Conservation (phyloP, 2,329 filamentous ascomycete genomes). For the Cladophialophora bantiana region DNA sequence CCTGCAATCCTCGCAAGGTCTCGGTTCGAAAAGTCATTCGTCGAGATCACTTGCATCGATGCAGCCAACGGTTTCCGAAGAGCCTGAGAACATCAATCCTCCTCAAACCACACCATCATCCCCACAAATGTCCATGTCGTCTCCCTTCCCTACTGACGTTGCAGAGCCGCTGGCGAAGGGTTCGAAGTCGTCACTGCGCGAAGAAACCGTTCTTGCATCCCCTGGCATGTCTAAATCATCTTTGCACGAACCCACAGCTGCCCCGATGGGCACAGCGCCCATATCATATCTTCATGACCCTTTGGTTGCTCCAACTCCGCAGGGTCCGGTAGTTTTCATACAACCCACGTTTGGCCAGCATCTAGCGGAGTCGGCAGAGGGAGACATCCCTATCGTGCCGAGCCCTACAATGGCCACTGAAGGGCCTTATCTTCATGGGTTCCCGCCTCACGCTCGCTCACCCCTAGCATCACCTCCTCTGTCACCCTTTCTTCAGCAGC, state of each 20-base stretch:
- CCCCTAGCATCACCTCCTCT: constrained; percentile 31
- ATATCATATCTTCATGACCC: constrained; percentile 3
- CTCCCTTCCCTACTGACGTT: not conserved
- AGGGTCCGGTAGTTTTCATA: constrained; percentile 19
- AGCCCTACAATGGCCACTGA: constrained; percentile 29
- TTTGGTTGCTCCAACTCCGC: not conserved
- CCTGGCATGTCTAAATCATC: constrained; percentile 11
- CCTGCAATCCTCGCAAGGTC: not conserved
- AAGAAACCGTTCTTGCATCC: not conserved
- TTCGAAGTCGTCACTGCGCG: constrained; percentile 9
- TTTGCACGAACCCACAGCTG: constrained; percentile 8
- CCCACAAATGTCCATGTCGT: constrained; percentile 9
- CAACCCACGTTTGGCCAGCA: constrained; percentile 21
- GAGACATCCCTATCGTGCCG: constrained; percentile 48
- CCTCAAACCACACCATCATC: not conserved
- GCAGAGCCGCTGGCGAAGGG: constrained; percentile 1
- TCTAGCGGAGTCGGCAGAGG: constrained; percentile 43
- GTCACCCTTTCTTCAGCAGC: constrained; percentile 33
- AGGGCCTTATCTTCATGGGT: constrained; percentile 7
- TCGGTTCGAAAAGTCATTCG: constrained; percentile 10
- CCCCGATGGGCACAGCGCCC: not conserved
- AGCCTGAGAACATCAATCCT: constrained; percentile 24
- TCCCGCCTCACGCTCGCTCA: constrained; percentile 15
- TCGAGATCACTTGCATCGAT: constrained; percentile 25
- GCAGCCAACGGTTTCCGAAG: constrained; percentile 37